Conservation (phyloP, 2,329 filamentous ascomycete species). For the Lithohypha guttulata region DNA sequence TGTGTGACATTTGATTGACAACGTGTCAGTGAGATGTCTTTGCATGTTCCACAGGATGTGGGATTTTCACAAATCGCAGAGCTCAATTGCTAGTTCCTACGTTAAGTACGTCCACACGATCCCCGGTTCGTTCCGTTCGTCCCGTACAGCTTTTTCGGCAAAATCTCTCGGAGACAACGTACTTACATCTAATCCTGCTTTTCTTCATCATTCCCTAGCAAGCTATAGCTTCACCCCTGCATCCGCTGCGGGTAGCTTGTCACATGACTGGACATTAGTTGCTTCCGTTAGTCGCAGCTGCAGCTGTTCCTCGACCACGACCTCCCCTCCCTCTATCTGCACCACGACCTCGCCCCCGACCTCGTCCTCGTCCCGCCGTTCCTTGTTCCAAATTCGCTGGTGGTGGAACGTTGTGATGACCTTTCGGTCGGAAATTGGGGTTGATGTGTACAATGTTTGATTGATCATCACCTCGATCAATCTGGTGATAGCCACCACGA, state of each 20-base stretch:
- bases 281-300: not conserved
- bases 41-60: no score
- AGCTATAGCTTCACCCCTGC: no score
- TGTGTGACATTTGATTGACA: no score
- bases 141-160: no score
- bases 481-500: constrained; percentile 29
- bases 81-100: no score
- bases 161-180: no score
- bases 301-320: constrained; percentile 24
- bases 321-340: constrained; percentile 20
- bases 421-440: constrained; percentile 45
- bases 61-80: no score
- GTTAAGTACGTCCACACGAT: no score
- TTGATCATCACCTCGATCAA: constrained; percentile 41
- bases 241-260: not conserved
- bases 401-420: constrained; percentile 42
- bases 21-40: no score
- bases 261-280: not conserved
- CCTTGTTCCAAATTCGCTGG: constrained; percentile 29
- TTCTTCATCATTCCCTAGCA: no score
- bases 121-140: no score
- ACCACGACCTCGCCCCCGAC: constrained; percentile 27
- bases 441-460: constrained; percentile 46
- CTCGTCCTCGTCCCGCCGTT: constrained; percentile 23
- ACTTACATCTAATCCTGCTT: no score